Conservation (phyloP, 2,329 filamentous ascomycete genomes). For the Domatiomyces globalis region DNA sequence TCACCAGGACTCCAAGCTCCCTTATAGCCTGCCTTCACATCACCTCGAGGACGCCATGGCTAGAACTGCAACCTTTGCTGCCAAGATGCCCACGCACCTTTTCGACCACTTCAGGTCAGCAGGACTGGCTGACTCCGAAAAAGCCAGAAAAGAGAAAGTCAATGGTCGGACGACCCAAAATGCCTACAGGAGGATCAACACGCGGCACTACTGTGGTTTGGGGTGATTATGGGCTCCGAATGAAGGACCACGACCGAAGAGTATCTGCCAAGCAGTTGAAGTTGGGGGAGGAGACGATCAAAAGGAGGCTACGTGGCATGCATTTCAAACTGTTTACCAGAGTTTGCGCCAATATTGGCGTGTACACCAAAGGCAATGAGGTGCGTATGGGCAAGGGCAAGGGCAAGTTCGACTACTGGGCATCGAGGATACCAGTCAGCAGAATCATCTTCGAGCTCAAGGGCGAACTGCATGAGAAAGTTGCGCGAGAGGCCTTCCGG, state of each 20-base stretch:
- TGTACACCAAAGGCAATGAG: slow-evolving; percentile 91
- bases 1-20: not conserved
- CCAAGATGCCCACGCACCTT: slow-evolving; percentile 43
- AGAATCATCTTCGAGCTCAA: slow-evolving; percentile 87
- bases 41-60: not conserved
- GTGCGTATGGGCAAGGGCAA: slow-evolving; percentile 99
- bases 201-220: slow-evolving; percentile 92
- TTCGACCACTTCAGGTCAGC: slow-evolving; percentile 50
- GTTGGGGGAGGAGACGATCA: slow-evolving; percentile 87
- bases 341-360: slow-evolving; percentile 81
- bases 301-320: slow-evolving; percentile 71
- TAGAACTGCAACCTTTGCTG: slow-evolving; percentile 14
- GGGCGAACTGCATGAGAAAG: slow-evolving; percentile 84
- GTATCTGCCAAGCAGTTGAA: slow-evolving; percentile 77
- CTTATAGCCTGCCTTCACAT: not conserved
- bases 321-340: slow-evolving; percentile 87
- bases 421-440: slow-evolving; percentile 74
- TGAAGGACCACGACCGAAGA: slow-evolving; percentile 83
- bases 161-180: slow-evolving; percentile 70
- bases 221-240: slow-evolving; percentile 89
- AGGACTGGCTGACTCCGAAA: slow-evolving; percentile 70
- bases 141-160: slow-evolving; percentile 74
- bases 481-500: slow-evolving; percentile 84
- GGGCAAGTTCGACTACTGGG: slow-evolving; percentile 94
- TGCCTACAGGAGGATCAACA: slow-evolving; percentile 76